Conservation (phyloP, 2,329 filamentous ascomycete genomes). For the Bipolaris zeicola region DNA sequence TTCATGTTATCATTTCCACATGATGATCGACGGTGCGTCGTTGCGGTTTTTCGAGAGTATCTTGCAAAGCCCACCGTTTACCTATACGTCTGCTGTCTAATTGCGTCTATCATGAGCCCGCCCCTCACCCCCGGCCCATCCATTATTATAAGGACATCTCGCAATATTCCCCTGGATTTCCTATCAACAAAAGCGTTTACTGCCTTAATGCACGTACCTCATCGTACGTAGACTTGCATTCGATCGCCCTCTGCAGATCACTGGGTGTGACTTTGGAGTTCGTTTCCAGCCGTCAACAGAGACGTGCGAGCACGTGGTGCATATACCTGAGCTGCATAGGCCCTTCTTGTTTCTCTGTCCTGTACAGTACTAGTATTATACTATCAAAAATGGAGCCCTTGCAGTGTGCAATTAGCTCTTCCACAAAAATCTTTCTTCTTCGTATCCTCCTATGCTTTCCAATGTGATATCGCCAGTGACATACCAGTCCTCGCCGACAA, state of each 20-base stretch:
- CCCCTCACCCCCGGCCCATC: not conserved
- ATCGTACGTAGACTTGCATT: not conserved
- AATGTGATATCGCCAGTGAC: not conserved
- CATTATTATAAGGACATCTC: constrained; percentile 1
- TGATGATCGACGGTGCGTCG: constrained; percentile 4
- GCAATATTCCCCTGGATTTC: not conserved
- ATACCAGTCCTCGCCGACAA: not conserved
- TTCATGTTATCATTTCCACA: not conserved
- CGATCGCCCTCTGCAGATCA: not conserved
- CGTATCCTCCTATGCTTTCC: not conserved
- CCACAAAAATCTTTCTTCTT: not conserved
- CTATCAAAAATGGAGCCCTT: not conserved
- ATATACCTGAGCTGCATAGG: not conserved
- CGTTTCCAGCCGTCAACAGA: not conserved
- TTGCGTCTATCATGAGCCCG: constrained; percentile 5
- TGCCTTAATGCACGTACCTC: constrained; percentile 13
- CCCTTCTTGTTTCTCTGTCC: not conserved
- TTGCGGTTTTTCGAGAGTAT: not conserved
- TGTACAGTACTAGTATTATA: constrained; percentile 12
- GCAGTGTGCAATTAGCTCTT: not conserved
- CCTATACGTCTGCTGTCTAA: not conserved
- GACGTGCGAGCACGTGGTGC: not conserved
- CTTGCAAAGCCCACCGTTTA: not conserved
- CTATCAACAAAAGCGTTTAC: constrained; percentile 13
- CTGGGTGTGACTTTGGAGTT: not conserved